Evolutionary conservation across 2,329 filamentous ascomycete species (phyloP).

Genomic region (Graphiopsis chlorocephala): DNA sequence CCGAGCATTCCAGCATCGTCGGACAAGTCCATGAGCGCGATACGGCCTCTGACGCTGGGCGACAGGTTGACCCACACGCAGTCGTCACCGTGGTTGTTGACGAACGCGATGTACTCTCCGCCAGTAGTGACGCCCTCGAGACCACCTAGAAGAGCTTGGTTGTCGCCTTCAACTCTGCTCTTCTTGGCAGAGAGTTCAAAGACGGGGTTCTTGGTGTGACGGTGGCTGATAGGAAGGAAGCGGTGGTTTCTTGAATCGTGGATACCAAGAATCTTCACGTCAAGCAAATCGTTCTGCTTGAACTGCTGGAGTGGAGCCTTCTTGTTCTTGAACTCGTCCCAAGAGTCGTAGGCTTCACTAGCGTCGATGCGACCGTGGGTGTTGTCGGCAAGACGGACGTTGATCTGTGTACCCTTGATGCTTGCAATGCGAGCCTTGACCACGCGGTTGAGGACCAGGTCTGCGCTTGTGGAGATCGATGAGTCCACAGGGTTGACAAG

Average conservation of each 20-base stretch:
- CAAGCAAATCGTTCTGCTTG: slow-evolving; percentile 65
- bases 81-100: slow-evolving; percentile 82
- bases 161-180: slow-evolving; percentile 34
- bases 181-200: slow-evolving; percentile 82
- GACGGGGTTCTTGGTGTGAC: slow-evolving; percentile 71
- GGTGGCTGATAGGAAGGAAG: slow-evolving; percentile 87
- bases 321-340: slow-evolving; percentile 79
- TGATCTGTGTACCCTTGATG: slow-evolving; percentile 87
- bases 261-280: slow-evolving; percentile 76
- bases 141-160: slow-evolving; percentile 60
- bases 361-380: slow-evolving; percentile 90
- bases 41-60: slow-evolving; percentile 79
- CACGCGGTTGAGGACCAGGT: slow-evolving; percentile 69
- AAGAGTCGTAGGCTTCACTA: slow-evolving; percentile 83
- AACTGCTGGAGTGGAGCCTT: slow-evolving; percentile 77
- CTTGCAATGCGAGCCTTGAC: slow-evolving; percentile 77
- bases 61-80: slow-evolving; percentile 89
- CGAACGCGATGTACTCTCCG: slow-evolving; percentile 72
- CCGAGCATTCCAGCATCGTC: slow-evolving; percentile 79
- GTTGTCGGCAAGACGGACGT: slow-evolving; percentile 82
- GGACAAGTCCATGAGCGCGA: slow-evolving; percentile 78
- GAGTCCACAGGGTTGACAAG: slow-evolving; percentile 63
- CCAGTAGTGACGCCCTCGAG: slow-evolving; percentile 71
- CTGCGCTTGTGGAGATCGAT: slow-evolving; percentile 62
- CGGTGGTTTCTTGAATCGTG: slow-evolving; percentile 88